Evolutionary conservation across 2,329 filamentous ascomycete species (phyloP).

Genomic region (Aspergillus sp.): DNA sequence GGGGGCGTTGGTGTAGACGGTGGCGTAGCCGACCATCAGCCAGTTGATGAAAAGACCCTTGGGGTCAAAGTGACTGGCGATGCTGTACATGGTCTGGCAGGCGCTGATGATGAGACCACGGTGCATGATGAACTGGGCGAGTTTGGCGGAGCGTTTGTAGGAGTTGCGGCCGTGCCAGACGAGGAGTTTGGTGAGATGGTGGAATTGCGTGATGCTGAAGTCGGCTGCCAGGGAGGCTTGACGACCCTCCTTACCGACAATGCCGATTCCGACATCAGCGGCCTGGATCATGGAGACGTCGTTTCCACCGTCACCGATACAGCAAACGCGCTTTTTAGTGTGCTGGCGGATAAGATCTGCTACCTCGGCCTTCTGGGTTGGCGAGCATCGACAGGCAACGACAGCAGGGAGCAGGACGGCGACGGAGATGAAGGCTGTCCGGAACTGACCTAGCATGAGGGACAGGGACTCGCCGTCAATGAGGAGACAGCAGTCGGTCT

Average conservation of each 20-base stretch:
- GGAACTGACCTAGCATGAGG: constrained; percentile 79
- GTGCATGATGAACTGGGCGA: constrained; percentile 97
- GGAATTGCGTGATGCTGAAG: constrained; percentile 95
- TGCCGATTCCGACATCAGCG: constrained; percentile 94
- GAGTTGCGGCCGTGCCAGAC: constrained; percentile 98
- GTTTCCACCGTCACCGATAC: constrained; percentile 96
- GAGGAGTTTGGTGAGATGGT: constrained; percentile 91
- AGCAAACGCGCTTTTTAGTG: constrained; percentile 94
- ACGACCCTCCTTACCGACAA: constrained; percentile 94
- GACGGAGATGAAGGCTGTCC: constrained; percentile 80
- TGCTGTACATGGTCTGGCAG: constrained; percentile 96
- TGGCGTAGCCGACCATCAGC: constrained; percentile 95
- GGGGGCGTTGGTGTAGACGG: constrained; percentile 88
- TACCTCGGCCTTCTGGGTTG: constrained; percentile 94
- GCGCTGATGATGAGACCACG: constrained; percentile 92
- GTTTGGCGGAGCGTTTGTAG: constrained; percentile 93
- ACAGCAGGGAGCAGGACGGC: constrained; percentile 88
- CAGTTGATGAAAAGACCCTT: constrained; percentile 95
- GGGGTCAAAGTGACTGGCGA: constrained; percentile 87
- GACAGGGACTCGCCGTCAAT: constrained; percentile 92
- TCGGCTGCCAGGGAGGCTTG: constrained; percentile 94
- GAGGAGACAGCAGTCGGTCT: constrained; percentile 81
- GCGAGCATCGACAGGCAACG: constrained; percentile 93
- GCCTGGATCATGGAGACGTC: constrained; percentile 99
- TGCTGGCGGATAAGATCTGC: constrained; percentile 85